Evolutionary conservation across 2,329 filamentous ascomycete species (phyloP).

Genomic region (Sporothrix mexicana): DNA sequence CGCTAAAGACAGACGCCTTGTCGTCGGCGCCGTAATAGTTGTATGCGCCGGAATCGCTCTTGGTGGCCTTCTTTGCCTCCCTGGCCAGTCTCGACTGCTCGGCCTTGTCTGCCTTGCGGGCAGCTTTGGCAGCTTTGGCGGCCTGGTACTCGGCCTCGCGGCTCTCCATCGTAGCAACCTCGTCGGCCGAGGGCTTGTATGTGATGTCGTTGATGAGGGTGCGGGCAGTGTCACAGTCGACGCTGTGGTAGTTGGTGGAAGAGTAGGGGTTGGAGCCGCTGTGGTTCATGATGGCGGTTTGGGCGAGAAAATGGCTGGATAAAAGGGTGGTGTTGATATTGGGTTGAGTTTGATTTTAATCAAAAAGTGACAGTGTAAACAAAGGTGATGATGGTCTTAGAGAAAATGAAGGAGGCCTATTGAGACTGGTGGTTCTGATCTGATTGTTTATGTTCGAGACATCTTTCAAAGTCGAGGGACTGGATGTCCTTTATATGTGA

Average conservation of each 20-base stretch:
- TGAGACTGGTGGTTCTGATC: background rate
- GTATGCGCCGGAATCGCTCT: slow-evolving; percentile 20
- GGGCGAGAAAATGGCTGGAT: background rate
- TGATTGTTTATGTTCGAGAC: background rate
- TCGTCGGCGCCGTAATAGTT: slow-evolving; percentile 30
- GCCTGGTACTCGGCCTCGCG: slow-evolving; percentile 25
- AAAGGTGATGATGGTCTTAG: background rate
- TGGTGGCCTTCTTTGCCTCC: slow-evolving; percentile 27
- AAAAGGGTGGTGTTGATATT: background rate
- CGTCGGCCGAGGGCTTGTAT: slow-evolving; percentile 28
- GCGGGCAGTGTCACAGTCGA: slow-evolving; percentile 26
- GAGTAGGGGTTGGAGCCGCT: background rate
- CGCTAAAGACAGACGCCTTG: slow-evolving; percentile 41
- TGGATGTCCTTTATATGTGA: background rate
- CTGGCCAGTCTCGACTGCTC: too few relatives aligned
- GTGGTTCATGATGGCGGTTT: slow-evolving; percentile 8
- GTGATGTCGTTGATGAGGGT: slow-evolving; percentile 28
- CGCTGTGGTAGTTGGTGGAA: slow-evolving; percentile 16
- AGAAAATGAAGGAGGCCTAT: background rate
- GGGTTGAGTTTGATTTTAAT: background rate
- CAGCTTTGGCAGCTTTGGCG: slow-evolving; percentile 26
- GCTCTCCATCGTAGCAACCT: slow-evolving; percentile 29
- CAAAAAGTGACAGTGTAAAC: background rate
- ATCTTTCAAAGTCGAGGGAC: background rate
- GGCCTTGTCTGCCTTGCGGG: slow-evolving; percentile 26